Evolutionary conservation across 2,329 filamentous ascomycete genomes (phyloP), one percentile per base, ranked within the genome.

Genomic region (Lecanosticta acicola): DNA sequence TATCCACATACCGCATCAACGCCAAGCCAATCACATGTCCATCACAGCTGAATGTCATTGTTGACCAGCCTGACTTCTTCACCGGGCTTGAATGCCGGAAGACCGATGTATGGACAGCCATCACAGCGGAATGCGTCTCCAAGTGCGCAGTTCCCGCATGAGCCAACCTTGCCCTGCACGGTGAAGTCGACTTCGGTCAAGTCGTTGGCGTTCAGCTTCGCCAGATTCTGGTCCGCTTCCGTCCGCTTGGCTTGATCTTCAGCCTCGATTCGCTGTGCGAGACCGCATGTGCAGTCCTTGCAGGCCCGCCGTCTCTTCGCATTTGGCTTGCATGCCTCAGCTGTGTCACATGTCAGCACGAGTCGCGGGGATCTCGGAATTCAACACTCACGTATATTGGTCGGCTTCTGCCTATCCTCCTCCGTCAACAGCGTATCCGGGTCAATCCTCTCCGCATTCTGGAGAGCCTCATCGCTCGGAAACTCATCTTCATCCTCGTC

Each of bases 211-310:
- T 77, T 80, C 41, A 95, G 75, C 68, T 85, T 87, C 51, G 50
- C 39, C 16, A 57, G 52, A 37, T 55, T 59, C 8, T 38, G n/a
- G 39, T 45, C 39, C 88, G 72, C 16, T 81, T 75, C 61, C 82
- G 79, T 19, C 59, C 54, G 39, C 32, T 42, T 46, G 4, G 44
- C 44, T 24, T 42, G 41, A 67, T 97, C 93, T 72, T 97, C 88
- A n/a, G 83, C 84, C 59, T 88, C 85, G 41, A 97, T 70, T 50
- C 84, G 81, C 66, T 93, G 81, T 18, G 90, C 88, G 19, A 98
- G 80, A 41, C 93, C 93, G 64, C 93, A 98, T 7, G 87, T 91
- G 74, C 93, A 98, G 73, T 98, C 93, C 71, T 98, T 97, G 76
- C 93, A 98, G 47, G 93, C 89, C 51, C 90, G 83, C 45, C 91